These are phyloP conservation scores for Fusarium tjaetaba DNA, from an alignment of 2,329 filamentous ascomycete species.

Conservation along the genomic window DNA sequence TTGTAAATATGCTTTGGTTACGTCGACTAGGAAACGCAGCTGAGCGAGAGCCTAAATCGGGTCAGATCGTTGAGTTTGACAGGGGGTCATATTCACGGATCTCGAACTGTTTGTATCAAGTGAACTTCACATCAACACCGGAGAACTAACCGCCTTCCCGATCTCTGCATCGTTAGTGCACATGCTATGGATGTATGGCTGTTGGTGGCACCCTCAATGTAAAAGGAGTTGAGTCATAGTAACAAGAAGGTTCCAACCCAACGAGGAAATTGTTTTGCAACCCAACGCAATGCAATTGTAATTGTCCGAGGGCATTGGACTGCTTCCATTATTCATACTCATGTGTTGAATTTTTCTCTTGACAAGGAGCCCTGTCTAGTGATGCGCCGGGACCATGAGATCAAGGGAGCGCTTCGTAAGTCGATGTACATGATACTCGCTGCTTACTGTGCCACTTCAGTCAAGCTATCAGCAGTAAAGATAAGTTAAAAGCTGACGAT, in stretches of 20 bases:
- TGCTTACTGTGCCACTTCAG: neutral
- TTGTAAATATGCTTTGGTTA: neutral
- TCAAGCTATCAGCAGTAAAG: neutral
- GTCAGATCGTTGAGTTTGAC: conserved; percentile 25
- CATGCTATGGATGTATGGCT: neutral
- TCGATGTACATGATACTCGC: conserved; percentile 17
- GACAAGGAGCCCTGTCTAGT: conserved; percentile 27
- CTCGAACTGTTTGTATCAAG: neutral
- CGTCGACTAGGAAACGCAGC: conserved; percentile 18
- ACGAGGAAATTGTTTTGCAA: neutral
- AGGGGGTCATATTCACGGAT: conserved; percentile 17
- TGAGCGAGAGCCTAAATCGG: conserved; percentile 24
- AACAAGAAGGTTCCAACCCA: neutral
- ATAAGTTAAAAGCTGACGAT: neutral
- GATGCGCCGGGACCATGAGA: conserved; percentile 16
- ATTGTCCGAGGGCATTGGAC: neutral
- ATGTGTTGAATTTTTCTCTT: conserved; percentile 1
- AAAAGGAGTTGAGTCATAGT: conserved; percentile 6
- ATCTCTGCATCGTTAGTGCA: conserved; percentile 14
- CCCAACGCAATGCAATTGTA: neutral
- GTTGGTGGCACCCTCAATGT: neutral
- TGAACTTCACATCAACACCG: neutral
- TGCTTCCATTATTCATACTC: neutral
- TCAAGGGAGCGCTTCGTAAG: conserved; percentile 27
- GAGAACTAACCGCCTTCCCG: conserved; percentile 9